phyloP scores from a whole-genome alignment of 129 eudicot species.

The Scalesia atractyloides region DNA sequence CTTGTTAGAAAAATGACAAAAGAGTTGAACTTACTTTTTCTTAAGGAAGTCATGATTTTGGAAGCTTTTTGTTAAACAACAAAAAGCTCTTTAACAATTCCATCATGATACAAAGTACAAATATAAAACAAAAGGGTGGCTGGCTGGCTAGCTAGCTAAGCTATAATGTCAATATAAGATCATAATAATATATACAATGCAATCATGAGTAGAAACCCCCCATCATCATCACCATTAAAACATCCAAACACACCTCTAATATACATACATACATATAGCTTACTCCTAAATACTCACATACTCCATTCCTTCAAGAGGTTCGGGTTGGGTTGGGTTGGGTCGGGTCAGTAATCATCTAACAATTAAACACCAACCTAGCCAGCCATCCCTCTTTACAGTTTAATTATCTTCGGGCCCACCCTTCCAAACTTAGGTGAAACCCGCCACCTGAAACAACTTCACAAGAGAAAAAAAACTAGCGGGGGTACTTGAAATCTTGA shows the following conservation, averaged over 20 bases:
- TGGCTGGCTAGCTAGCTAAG: not conserved
- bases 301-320: constrained; percentile 9
- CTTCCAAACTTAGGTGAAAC: constrained; percentile 31
- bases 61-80: not conserved
- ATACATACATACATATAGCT: constrained; percentile 22
- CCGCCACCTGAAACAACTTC: constrained; percentile 18
- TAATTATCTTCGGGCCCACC: constrained; percentile 5
- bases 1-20: no score
- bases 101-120: not conserved
- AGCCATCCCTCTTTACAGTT: not conserved
- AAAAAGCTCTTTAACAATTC: not conserved
- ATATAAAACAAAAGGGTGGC: not conserved
- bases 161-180: not conserved
- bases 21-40: no score
- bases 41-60: not conserved
- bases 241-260: constrained; percentile 27
- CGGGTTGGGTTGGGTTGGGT: not conserved
- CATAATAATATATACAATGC: constrained; percentile 7
- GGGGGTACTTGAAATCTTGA: not conserved
- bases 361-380: constrained; percentile 22
- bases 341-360: constrained; percentile 29
- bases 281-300: constrained; percentile 28
- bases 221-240: constrained; percentile 22
- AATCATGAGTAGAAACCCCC: constrained; percentile 19
- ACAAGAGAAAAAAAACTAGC: constrained; percentile 1